Evolutionary conservation across 805 yeast genomes (phyloP), one percentile per base, ranked within the genome.

Genomic region (Saccharomycopsis selenospora): DNA sequence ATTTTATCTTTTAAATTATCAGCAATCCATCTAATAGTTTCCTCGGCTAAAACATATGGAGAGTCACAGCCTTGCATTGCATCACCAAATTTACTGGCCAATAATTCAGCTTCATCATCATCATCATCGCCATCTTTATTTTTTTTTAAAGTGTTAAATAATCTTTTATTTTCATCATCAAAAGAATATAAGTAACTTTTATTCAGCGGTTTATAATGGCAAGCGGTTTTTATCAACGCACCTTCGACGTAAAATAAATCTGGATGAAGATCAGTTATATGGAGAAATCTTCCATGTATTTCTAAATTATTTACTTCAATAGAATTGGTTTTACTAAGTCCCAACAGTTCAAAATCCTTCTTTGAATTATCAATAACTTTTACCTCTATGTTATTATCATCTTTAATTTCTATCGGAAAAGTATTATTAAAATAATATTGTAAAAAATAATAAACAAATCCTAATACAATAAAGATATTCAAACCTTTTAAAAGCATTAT

Each of bases 231-330:
- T 2, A 73, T 64, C 4, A 71, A 62, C 0, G 78, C 61, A 2
- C 85, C 86, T 11, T 64, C 70, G 36, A 66, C 62, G 59, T 83
- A 85, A 58, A 68, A 68, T 14, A 79, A 80, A 63, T 87, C 96
- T 0, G 95, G 95, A 59, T 87, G 96, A 52, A 88, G 70, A 61
- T 87, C 96, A 0, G 95, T 87, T 24, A 87, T 72, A 59, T 88
- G 95, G n/a, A 87, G 65, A 59, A 87, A 88, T 47, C 93, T 66
- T 0, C 96, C 96, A 56, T 82, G 85, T 10, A 33, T 33, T 5
- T 33, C 17, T 27, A 27, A 27, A 27, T 27, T 14, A 33, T 33
- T 33, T 14, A 14, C 18, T 33, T 20, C 38, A 33, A 33, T 14
- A 14, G 38, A 33, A 14, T 17, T 17, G 38, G 20, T 10, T 14